Percentiles rank a stretch among this genome's conserved stretches.
phyloP scores from a whole-genome alignment of 176 grass and related monocot genomes.

The Pontederia crassipes region DNA sequence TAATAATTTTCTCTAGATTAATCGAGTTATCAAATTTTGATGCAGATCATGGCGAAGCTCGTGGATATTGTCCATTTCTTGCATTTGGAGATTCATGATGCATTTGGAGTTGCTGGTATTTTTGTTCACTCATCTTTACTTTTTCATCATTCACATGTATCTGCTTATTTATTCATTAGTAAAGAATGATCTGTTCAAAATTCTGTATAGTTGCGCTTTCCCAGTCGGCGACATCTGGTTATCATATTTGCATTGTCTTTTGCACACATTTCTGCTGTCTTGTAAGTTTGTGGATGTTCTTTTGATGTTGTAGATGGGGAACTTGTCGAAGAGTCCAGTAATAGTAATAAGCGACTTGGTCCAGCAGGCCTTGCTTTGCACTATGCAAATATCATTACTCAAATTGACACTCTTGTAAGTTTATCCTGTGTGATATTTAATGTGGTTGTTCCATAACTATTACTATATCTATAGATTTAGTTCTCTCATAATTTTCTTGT shows the following conservation, averaged over 20 bases:
- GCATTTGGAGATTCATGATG: conserved; percentile 31
- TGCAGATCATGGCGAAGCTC: conserved; percentile 51
- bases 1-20: background rate
- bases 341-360: conserved; percentile 27
- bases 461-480: background rate
- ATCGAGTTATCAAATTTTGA: background rate
- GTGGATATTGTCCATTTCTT: conserved; percentile 37
- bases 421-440: conserved; percentile 8
- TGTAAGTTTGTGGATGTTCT: background rate
- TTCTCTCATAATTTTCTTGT: conserved; percentile 13
- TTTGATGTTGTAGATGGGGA: conserved; percentile 20
- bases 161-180: conserved; percentile 3
- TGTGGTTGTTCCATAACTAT: background rate
- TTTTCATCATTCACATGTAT: background rate
- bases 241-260: background rate
- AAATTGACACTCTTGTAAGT: conserved; percentile 37
- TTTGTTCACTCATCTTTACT: background rate
- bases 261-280: background rate
- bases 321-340: conserved; percentile 2
- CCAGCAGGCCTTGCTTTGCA: conserved; percentile 36
- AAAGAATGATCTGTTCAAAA: background rate
- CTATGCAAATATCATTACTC: conserved; percentile 51
- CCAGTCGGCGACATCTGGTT: background rate
- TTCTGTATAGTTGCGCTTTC: background rate
- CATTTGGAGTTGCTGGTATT: conserved; percentile 28